Evolutionary conservation across 2,329 filamentous ascomycete species (phyloP).

Genomic region (Claviceps digitariae): DNA sequence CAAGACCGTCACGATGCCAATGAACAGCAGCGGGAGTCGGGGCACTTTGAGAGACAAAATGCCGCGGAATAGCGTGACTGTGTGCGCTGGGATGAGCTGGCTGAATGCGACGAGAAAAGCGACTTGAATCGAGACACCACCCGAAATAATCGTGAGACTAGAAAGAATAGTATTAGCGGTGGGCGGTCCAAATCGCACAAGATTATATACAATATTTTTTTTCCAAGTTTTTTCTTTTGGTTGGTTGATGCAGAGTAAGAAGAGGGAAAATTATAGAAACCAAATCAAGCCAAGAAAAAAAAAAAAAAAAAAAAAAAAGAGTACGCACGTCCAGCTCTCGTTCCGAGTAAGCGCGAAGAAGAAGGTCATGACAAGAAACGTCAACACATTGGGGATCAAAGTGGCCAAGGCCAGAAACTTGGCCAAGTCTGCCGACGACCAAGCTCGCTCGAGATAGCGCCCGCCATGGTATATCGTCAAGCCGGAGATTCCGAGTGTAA

Average conservation of each 20-base stretch:
- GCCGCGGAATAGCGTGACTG: slow-evolving; percentile 83
- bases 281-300: too few relatives aligned
- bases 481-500: slow-evolving; percentile 66
- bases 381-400: slow-evolving; percentile 66
- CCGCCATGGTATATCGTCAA: slow-evolving; percentile 82
- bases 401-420: slow-evolving; percentile 74
- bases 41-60: slow-evolving; percentile 78
- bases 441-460: slow-evolving; percentile 87
- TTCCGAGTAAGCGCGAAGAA: slow-evolving; percentile 58
- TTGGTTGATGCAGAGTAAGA: too few relatives aligned
- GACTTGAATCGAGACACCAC: slow-evolving; percentile 79
- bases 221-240: too few relatives aligned
- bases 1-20: slow-evolving; percentile 58
- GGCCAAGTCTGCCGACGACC: slow-evolving; percentile 82
- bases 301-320: neutral
- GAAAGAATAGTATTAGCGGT: neutral
- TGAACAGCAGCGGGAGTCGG: slow-evolving; percentile 55
- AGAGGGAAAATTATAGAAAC: too few relatives aligned
- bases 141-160: slow-evolving; percentile 71
- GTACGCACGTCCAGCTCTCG: slow-evolving; percentile 52
- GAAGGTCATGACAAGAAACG: slow-evolving; percentile 59
- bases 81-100: slow-evolving; percentile 93
- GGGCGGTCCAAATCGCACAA: neutral
- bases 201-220: too few relatives aligned
- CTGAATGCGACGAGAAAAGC: slow-evolving; percentile 95